Conservation (phyloP, 2,329 filamentous ascomycete genomes). For the Penicillium sp. region DNA sequence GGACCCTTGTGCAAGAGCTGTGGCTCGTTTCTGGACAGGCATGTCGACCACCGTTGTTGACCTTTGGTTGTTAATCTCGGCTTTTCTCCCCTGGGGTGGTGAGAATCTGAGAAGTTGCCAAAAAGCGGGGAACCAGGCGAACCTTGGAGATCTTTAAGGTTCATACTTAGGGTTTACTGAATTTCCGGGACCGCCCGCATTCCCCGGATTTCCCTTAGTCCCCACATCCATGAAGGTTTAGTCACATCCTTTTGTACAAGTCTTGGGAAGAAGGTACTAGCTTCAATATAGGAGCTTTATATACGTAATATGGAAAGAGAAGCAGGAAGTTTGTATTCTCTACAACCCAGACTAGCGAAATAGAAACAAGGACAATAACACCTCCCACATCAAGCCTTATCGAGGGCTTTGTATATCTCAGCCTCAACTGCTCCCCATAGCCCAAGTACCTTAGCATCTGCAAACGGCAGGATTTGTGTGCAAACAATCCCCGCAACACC, state of each 20-base stretch:
- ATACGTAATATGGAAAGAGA: neutral
- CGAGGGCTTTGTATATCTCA: constrained; percentile 7
- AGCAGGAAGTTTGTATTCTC: neutral
- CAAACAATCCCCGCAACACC: constrained; percentile 56
- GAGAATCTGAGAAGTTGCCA: neutral
- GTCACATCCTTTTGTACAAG: neutral
- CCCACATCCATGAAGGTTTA: neutral
- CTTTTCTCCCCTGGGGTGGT: neutral
- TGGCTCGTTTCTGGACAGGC: neutral
- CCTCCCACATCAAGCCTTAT: neutral
- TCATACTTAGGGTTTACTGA: neutral
- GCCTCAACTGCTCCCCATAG: constrained; percentile 37
- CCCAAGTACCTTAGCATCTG: constrained; percentile 41
- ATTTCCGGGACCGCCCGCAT: neutral
- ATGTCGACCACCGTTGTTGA: neutral
- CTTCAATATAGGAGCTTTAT: neutral
- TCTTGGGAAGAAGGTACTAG: neutral
- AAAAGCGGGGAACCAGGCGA: neutral
- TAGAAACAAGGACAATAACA: neutral
- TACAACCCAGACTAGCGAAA: neutral
- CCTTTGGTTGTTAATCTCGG: neutral
- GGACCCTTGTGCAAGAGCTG: neutral
- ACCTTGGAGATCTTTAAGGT: neutral
- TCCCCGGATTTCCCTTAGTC: neutral
- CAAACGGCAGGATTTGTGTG: constrained; percentile 54